Evolutionary conservation across 1,284 basidiomycete species (phyloP).

Genomic region (Puccinia coronata): DNA sequence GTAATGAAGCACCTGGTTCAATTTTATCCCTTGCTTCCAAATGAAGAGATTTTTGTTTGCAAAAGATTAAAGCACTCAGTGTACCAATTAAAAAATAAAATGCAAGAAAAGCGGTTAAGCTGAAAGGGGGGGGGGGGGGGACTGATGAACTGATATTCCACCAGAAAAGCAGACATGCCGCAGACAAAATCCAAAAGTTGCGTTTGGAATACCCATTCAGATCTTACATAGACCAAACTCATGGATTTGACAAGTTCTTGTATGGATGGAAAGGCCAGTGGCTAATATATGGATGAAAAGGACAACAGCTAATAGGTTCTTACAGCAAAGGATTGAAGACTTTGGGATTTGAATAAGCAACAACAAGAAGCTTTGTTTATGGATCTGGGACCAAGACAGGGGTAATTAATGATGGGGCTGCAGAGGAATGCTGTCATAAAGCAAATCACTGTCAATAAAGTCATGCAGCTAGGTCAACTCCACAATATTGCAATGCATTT

Average conservation of each 20-base stretch:
- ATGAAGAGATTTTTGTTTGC: too few species aligned
- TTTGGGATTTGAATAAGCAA: constrained; percentile 23
- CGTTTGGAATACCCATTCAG: constrained; percentile 19
- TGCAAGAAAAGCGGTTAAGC: too few species aligned
- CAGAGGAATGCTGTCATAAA: neutral
- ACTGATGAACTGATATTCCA: too few species aligned
- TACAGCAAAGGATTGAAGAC: constrained; percentile 40
- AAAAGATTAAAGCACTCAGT: too few species aligned
- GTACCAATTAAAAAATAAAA: too few species aligned
- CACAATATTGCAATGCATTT: constrained; percentile 37
- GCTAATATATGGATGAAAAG: constrained; percentile 37
- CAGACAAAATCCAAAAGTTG: constrained; percentile 2
- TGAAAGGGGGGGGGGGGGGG: too few species aligned
- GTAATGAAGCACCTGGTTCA: too few species aligned
- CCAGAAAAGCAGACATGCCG: too few species aligned
- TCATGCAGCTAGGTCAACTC: constrained; percentile 39
- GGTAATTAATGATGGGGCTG: neutral
- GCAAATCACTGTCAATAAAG: neutral
- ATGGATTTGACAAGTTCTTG: neutral
- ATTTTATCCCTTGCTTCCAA: too few species aligned
- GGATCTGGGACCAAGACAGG: neutral
- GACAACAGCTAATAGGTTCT: constrained; percentile 29
- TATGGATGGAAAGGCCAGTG: constrained; percentile 5
- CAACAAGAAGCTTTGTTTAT: constrained; percentile 21
- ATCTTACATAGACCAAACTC: neutral